Percentiles rank a stretch among this genome's conserved stretches.
These are phyloP conservation scores for Stellera chamaejasme DNA, from an alignment of 345 rosid species.

Conservation along the genomic window DNA sequence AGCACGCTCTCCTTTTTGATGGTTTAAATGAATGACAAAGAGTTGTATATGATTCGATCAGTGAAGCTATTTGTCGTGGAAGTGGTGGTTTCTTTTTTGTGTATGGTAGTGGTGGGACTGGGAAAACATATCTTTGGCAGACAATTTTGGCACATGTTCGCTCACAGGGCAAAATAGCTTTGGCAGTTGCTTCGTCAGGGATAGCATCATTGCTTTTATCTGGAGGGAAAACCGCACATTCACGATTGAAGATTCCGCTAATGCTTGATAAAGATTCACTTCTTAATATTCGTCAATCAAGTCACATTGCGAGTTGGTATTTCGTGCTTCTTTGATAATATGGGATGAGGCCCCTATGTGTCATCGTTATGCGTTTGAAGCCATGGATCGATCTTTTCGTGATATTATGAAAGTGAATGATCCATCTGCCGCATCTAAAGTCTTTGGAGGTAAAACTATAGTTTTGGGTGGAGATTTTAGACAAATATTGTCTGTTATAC, in stretches of 20 bases:
- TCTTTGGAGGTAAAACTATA: background rate
- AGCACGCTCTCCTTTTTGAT: background rate
- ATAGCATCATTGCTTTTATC: slow-evolving; percentile 1
- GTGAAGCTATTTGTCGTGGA: background rate
- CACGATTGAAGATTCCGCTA: background rate
- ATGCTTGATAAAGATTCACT: background rate
- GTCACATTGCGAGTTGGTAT: background rate
- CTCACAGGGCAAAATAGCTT: background rate
- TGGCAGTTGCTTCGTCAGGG: background rate
- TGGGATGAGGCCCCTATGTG: slow-evolving; percentile 11
- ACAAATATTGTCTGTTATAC: too few relatives aligned
- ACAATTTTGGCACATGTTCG: background rate
- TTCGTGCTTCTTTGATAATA: background rate
- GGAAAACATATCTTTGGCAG: background rate
- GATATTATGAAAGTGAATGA: background rate
- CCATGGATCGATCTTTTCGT: background rate
- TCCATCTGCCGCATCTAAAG: background rate
- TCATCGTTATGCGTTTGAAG: background rate
- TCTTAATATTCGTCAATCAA: background rate
- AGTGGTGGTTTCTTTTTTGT: background rate
- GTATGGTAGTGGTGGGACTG: background rate
- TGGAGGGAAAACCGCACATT: slow-evolving; percentile 4
- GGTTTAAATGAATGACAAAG: background rate
- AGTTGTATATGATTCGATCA: background rate
- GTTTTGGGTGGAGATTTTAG: background rate